Base-by-base conservation (phyloP, 2,329 filamentous ascomycete species). In the Fusarium clavum region DNA sequence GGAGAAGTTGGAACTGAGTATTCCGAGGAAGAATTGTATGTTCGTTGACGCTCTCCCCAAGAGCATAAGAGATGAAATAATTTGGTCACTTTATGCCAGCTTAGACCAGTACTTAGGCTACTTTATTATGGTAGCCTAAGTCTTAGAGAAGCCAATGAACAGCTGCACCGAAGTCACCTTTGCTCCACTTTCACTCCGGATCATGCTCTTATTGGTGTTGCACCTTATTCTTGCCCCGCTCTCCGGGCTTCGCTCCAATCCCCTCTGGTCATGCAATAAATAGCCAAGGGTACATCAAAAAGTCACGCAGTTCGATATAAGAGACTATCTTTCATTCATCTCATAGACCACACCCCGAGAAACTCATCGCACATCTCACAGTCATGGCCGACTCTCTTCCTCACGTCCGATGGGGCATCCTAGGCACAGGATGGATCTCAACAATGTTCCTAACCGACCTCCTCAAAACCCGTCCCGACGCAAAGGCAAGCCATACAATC, bases 381-480 rank as follows among this genome's bases (percentile, higher is more conserved):
- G 11, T 5, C 14, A 67, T 67, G 64, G 3, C 57, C 12, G 29
- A 56, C 10, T 44, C 46, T 22, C 9, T 52, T 0, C 64, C 57
- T 45, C 52, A 67, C 2, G 16, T 68, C 8, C 57, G 64, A 30
- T 67, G 64, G 64, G 64, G 64, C 2, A 24, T 68, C 14, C 30
- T 67, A 4, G 64, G 64, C 16, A 67, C 64, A 8, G 64, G 64
- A 45, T 67, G 64, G 64, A 67, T 67, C 10, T 67, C 64, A 1
- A 67, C 64, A 20, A 67, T 67, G 64, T 67, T 67, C 9, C 20
- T 57, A 2, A 34, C 43, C 5, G 64, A 67, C 12, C 52, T 67
- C 6, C 22, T 67, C 4, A 22, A 29, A 8, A 30, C 43, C 8
- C 64, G 63, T 2, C 43, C 34, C 6, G 64, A 68, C 14, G 64